A percentile compares a stretch with the other conserved stretches of the same genome.
Conservation (phyloP, 305 asterid genomes). For the Caryopteris hybrid region DNA sequence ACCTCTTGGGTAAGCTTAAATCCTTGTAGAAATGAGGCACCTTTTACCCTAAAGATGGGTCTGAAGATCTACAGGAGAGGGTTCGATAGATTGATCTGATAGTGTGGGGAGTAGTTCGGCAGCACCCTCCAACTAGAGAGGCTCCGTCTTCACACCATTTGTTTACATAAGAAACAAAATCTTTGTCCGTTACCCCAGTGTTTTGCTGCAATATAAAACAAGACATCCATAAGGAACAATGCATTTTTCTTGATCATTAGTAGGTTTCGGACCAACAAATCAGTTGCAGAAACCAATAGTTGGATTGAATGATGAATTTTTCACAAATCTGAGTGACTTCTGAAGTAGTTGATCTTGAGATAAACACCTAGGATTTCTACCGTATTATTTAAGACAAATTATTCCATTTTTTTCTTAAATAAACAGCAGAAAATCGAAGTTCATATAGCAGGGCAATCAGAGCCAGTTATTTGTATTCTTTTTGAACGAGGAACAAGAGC, state of each 20-base stretch:
- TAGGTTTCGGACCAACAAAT: neutral
- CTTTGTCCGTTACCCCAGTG: slow-evolving; percentile 70
- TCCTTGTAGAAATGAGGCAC: neutral
- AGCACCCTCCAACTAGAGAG: slow-evolving; percentile 90
- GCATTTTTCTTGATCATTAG: too few species aligned
- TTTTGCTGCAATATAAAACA: slow-evolving; percentile 51
- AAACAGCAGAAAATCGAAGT: too few species aligned
- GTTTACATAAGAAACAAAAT: slow-evolving; percentile 68
- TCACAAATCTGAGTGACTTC: too few species aligned
- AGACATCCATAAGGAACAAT: too few species aligned
- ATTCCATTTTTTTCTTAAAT: too few species aligned
- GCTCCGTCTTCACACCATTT: slow-evolving; percentile 92
- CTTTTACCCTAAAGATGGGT: slow-evolving; percentile 16
- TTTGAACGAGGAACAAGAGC: too few species aligned
- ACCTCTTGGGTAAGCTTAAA: neutral
- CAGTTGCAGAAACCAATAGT: neutral
- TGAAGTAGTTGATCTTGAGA: neutral
- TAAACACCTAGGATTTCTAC: too few species aligned
- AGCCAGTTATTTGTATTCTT: too few species aligned
- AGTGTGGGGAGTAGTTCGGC: slow-evolving; percentile 86
- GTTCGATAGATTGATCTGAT: slow-evolving; percentile 49
- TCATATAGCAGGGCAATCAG: too few species aligned
- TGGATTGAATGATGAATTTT: neutral
- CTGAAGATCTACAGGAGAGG: slow-evolving; percentile 30
- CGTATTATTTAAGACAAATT: too few species aligned